Evolutionary conservation across 2,329 filamentous ascomycete species (phyloP), one percentile per base, ranked within the genome.

Genomic region (Pseudopithomyces maydicus): DNA sequence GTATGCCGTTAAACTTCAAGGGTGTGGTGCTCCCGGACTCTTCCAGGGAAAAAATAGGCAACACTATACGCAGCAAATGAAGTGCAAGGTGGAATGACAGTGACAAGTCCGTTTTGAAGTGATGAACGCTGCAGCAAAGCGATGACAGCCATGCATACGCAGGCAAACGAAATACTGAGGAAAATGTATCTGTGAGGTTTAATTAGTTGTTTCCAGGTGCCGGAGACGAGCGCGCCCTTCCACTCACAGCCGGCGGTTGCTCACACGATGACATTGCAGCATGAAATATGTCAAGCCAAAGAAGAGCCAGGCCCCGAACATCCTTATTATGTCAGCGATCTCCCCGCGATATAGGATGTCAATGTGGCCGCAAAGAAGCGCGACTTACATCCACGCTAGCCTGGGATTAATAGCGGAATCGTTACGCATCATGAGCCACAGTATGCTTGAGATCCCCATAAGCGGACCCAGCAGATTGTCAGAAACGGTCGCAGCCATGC

Each of bases 351-450:
- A n/a, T n/a, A n/a, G n/a, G n/a, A n/a, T n/a, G n/a, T n/a, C n/a
- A n/a, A n/a, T n/a, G n/a, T n/a, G n/a, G n/a, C n/a, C n/a, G n/a
- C n/a, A n/a, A n/a, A n/a, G 6, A 43, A 19, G 39, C 7, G 12
- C 8, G 5, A 57, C 61, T 57, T 52, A 64, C 59, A 61, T 61
- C 63, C 63, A 66, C 2, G 63, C 52, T 10, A 59, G 10, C 12
- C 49, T 54, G 1, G 61, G 57, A 19, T 51, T 46, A 12, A 66
- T 54, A 6, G 59, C 61, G 19, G 55, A 17, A 47, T 64, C 61
- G 46, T 66, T 66, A 12, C 63, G 58, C 61, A 66, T 64, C 45
- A 64, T 62, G 33, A 64, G 42, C 61, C 61, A 66, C 33, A 64
- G 39, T 1, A 66, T 45, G 44, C 63, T 61, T 10, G 61, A 43